phyloP scores from a whole-genome alignment of 495 filamentous ascomycete genomes.

The Podospora comata region DNA sequence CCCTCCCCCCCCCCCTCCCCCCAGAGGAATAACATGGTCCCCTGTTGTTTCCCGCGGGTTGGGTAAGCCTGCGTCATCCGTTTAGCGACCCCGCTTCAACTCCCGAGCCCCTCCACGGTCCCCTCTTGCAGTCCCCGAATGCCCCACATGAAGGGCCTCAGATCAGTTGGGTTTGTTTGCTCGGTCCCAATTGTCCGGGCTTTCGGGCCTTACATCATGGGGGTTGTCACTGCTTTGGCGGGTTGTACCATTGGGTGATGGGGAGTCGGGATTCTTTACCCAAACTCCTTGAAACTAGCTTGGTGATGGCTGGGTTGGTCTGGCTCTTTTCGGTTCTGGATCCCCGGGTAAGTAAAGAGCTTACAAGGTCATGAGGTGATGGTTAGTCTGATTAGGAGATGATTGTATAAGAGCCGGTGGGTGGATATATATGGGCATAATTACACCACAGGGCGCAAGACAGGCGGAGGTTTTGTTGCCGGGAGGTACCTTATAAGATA shows the following conservation, averaged over 20 bases:
- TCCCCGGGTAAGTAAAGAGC: not conserved
- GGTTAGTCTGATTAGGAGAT: not conserved
- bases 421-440: not conserved
- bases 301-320: too few species aligned
- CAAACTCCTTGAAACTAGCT: too few species aligned
- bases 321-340: not conserved
- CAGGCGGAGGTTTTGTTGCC: not conserved
- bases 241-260: not conserved
- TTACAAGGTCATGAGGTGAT: not conserved
- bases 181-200: not conserved
- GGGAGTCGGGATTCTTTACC: not conserved
- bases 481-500: not conserved
- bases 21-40: not conserved
- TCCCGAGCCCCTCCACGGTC: slow-evolving; percentile 25
- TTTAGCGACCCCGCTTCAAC: slow-evolving; percentile 12
- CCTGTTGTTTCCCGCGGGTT: not conserved
- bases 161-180: not conserved
- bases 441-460: too few species aligned
- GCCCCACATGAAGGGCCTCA: slow-evolving; percentile 4
- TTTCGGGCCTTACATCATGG: not conserved
- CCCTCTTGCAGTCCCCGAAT: slow-evolving; percentile 6
- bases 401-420: not conserved
- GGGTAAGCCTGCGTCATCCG: slow-evolving; percentile 12
- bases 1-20: too few species aligned
- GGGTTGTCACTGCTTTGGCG: not conserved